phyloP scores from a whole-genome alignment of 108 stramenopile genomes.

The Stephanodiscus minutulus region DNA sequence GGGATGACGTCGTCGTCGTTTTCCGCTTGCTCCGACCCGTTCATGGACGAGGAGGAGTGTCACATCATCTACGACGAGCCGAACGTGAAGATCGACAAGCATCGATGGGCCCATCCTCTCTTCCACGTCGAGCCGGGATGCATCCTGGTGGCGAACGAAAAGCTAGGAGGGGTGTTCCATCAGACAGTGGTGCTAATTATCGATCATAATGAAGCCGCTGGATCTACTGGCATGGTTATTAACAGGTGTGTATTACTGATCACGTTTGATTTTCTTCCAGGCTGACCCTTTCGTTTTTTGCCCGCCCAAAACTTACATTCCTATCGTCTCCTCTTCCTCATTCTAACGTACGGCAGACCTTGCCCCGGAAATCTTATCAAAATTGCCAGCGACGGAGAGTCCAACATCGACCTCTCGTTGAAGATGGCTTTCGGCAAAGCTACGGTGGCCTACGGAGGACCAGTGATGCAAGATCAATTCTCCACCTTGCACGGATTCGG shows the following conservation, averaged over 20 bases:
- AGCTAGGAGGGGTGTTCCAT: conserved; percentile 86
- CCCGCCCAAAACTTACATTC: conserved; percentile 2
- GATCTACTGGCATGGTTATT: conserved; percentile 84
- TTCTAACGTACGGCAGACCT: conserved; percentile 49
- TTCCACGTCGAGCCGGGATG: conserved; percentile 83
- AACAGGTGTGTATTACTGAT: conserved; percentile 70
- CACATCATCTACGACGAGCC: conserved; percentile 66
- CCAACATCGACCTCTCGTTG: conserved; percentile 74
- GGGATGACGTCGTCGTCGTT: background rate
- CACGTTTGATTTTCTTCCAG: background rate
- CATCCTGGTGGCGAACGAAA: conserved; percentile 87
- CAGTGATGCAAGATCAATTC: conserved; percentile 80
- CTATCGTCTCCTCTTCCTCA: conserved; percentile 7
- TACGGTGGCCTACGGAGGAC: conserved; percentile 84
- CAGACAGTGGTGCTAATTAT: conserved; percentile 89
- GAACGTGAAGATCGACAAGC: conserved; percentile 62
- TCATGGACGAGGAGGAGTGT: conserved; percentile 72
- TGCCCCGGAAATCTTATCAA: conserved; percentile 71
- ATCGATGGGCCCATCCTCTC: conserved; percentile 86
- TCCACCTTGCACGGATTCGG: conserved; percentile 83
- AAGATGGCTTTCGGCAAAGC: conserved; percentile 76
- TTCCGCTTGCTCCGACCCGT: conserved; percentile 67
- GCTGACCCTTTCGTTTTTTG: no score
- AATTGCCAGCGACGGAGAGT: conserved; percentile 59
- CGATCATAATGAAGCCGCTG: conserved; percentile 76